These are phyloP conservation scores for Clonostachys rhizophaga DNA, from an alignment of 2,329 filamentous ascomycete species.

Conservation along the genomic window DNA sequence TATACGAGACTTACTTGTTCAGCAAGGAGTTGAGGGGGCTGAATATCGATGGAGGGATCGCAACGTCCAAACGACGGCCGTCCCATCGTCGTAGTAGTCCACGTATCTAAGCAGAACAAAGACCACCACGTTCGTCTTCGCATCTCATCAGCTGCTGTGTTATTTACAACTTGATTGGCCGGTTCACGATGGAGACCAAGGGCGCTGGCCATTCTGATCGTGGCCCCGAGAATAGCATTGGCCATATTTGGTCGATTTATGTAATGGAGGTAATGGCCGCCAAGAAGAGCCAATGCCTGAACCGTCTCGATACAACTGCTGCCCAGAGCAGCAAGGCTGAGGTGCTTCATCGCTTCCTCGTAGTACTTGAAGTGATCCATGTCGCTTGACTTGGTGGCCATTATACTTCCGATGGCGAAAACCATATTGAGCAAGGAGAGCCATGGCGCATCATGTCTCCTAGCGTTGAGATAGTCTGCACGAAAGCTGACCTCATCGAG, in stretches of 20 bases:
- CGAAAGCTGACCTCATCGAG: slow-evolving; percentile 66
- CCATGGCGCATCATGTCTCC: slow-evolving; percentile 66
- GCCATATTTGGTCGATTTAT: slow-evolving; percentile 72
- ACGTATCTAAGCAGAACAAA: slow-evolving; percentile 69
- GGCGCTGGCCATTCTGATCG: slow-evolving; percentile 68
- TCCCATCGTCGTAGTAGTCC: slow-evolving; percentile 67
- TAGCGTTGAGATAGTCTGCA: slow-evolving; percentile 51
- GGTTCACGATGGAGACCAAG: slow-evolving; percentile 64
- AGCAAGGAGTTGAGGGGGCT: slow-evolving; percentile 50
- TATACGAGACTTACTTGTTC: slow-evolving; percentile 21
- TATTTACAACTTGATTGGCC: slow-evolving; percentile 1
- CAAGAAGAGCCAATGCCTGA: slow-evolving; percentile 43
- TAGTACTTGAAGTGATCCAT: slow-evolving; percentile 68
- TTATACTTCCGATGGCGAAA: slow-evolving; percentile 70
- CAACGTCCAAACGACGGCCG: slow-evolving; percentile 65
- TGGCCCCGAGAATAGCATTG: slow-evolving; percentile 65
- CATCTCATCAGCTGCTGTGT: slow-evolving; percentile 35
- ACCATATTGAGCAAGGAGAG: slow-evolving; percentile 71
- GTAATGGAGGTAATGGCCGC: slow-evolving; percentile 72
- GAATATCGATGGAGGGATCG: slow-evolving; percentile 62
- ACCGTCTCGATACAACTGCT: slow-evolving; percentile 9
- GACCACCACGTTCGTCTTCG: slow-evolving; percentile 71
- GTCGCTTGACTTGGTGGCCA: slow-evolving; percentile 59
- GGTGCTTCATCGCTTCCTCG: slow-evolving; percentile 61
- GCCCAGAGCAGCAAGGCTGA: slow-evolving; percentile 54